Conservation (phyloP, 495 filamentous ascomycete genomes). For the Xylaria longipes region DNA sequence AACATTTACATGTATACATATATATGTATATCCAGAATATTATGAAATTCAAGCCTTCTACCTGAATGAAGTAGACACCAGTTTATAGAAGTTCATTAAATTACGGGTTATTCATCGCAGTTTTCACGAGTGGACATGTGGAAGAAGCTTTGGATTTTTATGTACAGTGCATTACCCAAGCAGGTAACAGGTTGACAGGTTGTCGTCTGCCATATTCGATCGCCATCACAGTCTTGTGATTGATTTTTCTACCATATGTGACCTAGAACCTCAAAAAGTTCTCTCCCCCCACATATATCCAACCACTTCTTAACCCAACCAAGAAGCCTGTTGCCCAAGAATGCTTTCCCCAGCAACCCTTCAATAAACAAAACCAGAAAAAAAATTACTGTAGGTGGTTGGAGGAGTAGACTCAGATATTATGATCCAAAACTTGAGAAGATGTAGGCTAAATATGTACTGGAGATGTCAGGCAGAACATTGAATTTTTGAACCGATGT, state of each 20-base stretch:
- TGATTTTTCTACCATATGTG: background rate
- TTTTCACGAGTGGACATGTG: background rate
- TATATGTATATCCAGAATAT: background rate
- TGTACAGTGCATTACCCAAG: constrained; percentile 17
- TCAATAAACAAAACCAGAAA: background rate
- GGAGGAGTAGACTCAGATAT: background rate
- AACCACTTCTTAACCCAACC: constrained; percentile 3
- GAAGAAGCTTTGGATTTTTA: constrained; percentile 12
- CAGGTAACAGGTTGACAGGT: constrained; percentile 1
- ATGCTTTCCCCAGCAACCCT: background rate
- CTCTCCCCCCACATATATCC: background rate
- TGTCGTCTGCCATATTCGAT: constrained; percentile 7
- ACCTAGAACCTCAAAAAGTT: background rate
- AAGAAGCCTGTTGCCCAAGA: background rate
- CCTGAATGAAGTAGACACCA: background rate
- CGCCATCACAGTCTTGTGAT: background rate
- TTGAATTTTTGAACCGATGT: background rate
- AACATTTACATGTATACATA: background rate
- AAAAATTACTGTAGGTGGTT: constrained; percentile 10
- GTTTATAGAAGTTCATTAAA: background rate
- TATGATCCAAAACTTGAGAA: constrained; percentile 3
- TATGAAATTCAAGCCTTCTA: background rate
- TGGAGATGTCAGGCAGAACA: background rate
- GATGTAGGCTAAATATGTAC: constrained; percentile 5
- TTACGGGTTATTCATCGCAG: background rate